Evolutionary conservation across 805 yeast genomes (phyloP).

Genomic region (Candida nanaspora): DNA sequence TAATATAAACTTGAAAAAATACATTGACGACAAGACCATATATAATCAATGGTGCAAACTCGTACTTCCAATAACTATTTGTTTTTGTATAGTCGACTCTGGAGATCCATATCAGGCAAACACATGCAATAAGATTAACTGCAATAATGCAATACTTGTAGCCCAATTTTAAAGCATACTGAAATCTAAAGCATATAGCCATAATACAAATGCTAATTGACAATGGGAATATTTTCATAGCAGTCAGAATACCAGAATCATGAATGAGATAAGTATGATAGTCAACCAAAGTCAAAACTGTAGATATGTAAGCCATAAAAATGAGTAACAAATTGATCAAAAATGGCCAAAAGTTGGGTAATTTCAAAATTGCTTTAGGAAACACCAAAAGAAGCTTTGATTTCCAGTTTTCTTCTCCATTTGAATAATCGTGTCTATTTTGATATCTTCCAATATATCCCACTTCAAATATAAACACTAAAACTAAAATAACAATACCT

Average conservation of each 20-base stretch:
- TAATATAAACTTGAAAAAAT: slow-evolving; percentile 28
- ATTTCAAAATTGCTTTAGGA: slow-evolving; percentile 12
- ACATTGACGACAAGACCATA: slow-evolving; percentile 17
- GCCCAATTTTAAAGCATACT: slow-evolving; percentile 12
- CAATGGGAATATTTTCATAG: slow-evolving; percentile 29
- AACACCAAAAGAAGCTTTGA: slow-evolving; percentile 12
- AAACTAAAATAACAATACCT: slow-evolving; percentile 26
- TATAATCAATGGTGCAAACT: slow-evolving; percentile 16
- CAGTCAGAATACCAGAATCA: slow-evolving; percentile 26
- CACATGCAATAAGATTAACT: slow-evolving; percentile 8
- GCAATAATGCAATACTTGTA: slow-evolving; percentile 11
- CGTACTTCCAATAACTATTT: slow-evolving; percentile 17
- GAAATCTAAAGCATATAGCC: slow-evolving; percentile 14
- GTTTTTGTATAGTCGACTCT: slow-evolving; percentile 8
- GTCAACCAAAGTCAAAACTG: slow-evolving; percentile 7
- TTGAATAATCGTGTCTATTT: not conserved
- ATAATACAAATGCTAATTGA: slow-evolving; percentile 24
- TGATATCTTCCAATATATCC: slow-evolving; percentile 10
- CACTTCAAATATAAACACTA: slow-evolving; percentile 25
- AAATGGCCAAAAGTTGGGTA: slow-evolving; percentile 14
- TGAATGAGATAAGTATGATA: slow-evolving; percentile 22
- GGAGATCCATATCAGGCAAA: slow-evolving; percentile 13
- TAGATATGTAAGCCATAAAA: slow-evolving; percentile 3
- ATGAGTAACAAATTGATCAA: slow-evolving; percentile 4
- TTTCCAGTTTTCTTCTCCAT: slow-evolving; percentile 8